These are phyloP conservation scores for Yarrowia sp. DNA, from an alignment of 805 yeast genomes.

Conservation along the genomic window DNA sequence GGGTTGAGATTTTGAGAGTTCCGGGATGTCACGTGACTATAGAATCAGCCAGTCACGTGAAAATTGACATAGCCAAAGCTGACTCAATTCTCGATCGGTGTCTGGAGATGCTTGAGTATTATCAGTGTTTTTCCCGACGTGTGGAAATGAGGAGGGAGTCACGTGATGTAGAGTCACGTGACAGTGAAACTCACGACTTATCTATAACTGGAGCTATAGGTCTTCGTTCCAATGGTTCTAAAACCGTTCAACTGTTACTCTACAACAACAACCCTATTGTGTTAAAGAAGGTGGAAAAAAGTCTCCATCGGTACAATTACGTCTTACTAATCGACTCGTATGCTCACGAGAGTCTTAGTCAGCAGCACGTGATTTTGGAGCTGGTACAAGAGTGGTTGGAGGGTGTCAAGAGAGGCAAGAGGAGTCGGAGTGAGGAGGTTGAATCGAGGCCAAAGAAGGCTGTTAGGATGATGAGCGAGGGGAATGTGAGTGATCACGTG, in stretches of 20 bases:
- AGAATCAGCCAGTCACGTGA: not conserved
- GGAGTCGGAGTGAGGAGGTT: not conserved
- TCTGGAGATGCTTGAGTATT: constrained; percentile 5
- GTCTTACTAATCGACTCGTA: not conserved
- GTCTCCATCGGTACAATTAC: not conserved
- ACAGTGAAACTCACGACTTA: not conserved
- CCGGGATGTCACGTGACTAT: not conserved
- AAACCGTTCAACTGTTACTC: not conserved
- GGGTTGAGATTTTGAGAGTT: not conserved
- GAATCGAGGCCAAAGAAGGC: not conserved
- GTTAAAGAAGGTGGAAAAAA: not conserved
- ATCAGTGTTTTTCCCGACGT: not conserved
- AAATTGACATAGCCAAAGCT: not conserved
- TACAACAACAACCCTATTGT: not conserved
- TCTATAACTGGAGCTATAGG: not conserved
- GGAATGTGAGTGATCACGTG: not conserved
- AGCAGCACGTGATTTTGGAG: not conserved
- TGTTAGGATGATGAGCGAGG: not conserved
- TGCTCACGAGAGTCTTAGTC: not conserved
- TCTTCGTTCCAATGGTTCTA: not conserved
- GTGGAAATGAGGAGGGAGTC: not conserved
- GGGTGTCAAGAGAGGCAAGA: not conserved
- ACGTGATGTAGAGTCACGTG: not conserved
- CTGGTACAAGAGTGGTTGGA: not conserved
- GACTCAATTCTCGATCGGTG: not conserved